Base-by-base conservation (phyloP, 345 rosid genomes). In the Erodium maritimum region DNA sequence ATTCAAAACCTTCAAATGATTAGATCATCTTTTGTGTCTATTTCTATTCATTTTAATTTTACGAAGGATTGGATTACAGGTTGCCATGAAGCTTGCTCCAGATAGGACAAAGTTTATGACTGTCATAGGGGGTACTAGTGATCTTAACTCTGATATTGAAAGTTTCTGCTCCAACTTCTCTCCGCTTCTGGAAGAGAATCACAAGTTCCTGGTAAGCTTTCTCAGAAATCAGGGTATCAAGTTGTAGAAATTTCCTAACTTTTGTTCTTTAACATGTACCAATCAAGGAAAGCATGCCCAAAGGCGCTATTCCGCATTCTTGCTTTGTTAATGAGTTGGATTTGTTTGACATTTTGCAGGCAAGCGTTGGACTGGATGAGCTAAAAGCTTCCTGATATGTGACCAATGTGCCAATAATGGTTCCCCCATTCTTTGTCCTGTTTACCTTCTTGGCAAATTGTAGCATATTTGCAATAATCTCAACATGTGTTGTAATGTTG, bases 61-160 rank as follows among this genome's bases (percentile, higher is more conserved):
- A 42, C 48, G 14, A 42, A 7, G 48, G 11, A 42, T 55, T 70
- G 45, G 37, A 33, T 67, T 64, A 24, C 81, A 93, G 99, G 73
- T 93, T 60, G 95, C 95, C 24, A 80, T 89, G 89, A 89, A 93
- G 81, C 88, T 93, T 60, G 95, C 94, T 52, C 99, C 99, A 12
- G 93, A 89, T 50, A 87, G 96, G 84, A 82, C 85, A 76, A 93
- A 87, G 79, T 93, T 93, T 67, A 89, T 87, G 94, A 90, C 85
- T 9, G 96, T 89, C 18, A 70, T 89, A 55, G 58, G 84, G 52
- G 91, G 99, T 60, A 56, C 94, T 0, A 95, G 99, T 63, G 86
- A 89, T 63, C 58, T 87, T 37, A 67, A 66, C 61, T 80, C 82
- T 25, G 96, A 93, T 76, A 88, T 93, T 81, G 90, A 93, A 76